A percentile compares a stretch with the other conserved stretches of the same genome.
These are phyloP conservation scores for Auricularia cornea DNA, from an alignment of 768 basidiomycete genomes.

Conservation along the genomic window DNA sequence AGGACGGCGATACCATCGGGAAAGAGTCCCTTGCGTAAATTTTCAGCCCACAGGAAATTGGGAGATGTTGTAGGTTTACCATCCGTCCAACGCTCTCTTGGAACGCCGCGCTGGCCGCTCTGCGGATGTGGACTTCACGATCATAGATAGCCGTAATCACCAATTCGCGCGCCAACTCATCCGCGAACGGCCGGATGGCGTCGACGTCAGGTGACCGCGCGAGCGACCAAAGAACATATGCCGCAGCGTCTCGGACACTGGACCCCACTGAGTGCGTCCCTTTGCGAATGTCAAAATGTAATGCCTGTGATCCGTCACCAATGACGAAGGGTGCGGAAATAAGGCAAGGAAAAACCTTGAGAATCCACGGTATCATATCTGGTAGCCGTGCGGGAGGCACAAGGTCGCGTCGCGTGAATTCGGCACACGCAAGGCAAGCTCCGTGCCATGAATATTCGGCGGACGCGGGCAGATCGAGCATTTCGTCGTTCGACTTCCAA, in stretches of 20 bases:
- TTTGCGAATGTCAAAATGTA: slow-evolving; percentile 87
- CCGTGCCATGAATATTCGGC: slow-evolving; percentile 95
- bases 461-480: slow-evolving; percentile 64
- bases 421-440: slow-evolving; percentile 83
- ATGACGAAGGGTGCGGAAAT: too few species aligned
- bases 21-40: slow-evolving; percentile 58
- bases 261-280: slow-evolving; percentile 91
- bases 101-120: slow-evolving; percentile 95
- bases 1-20: slow-evolving; percentile 92
- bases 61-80: slow-evolving; percentile 32
- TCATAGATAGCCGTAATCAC: slow-evolving; percentile 82
- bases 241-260: slow-evolving; percentile 87
- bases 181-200: slow-evolving; percentile 51
- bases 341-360: too few species aligned
- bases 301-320: slow-evolving; percentile 55
- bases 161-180: slow-evolving; percentile 57
- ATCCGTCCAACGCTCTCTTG: slow-evolving; percentile 95
- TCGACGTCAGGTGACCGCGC: slow-evolving; percentile 65
- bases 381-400: slow-evolving; percentile 49
- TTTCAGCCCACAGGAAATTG: slow-evolving; percentile 1
- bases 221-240: slow-evolving; percentile 92
- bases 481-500: slow-evolving; percentile 41
- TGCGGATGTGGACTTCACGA: slow-evolving; percentile 86
- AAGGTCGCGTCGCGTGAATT: slow-evolving; percentile 79
- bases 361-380: slow-evolving; percentile 67